Conservation (phyloP, 1,139 yeast genomes). For the Blastobotrys elegans region DNA sequence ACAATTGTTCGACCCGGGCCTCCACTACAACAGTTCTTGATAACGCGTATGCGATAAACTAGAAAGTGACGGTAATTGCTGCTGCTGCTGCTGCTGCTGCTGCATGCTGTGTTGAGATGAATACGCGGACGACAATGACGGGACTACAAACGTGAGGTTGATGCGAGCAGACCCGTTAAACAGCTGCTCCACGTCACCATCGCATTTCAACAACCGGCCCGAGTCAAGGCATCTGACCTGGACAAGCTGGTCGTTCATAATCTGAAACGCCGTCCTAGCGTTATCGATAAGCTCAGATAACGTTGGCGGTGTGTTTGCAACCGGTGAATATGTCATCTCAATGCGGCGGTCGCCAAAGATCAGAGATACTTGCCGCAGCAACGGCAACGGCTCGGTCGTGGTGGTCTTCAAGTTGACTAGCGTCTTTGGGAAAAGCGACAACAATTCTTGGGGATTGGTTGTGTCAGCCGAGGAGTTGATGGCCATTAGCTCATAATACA, state of each 20-base stretch:
- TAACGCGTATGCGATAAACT: neutral
- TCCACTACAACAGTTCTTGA: constrained; percentile 10
- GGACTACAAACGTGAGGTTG: constrained; percentile 3
- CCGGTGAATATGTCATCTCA: constrained; percentile 56
- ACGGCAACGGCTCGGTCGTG: neutral
- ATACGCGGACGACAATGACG: neutral
- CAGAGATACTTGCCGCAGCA: constrained; percentile 36
- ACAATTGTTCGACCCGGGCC: too few species aligned
- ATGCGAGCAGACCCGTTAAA: constrained; percentile 19
- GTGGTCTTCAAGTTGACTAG: neutral
- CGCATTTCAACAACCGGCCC: constrained; percentile 24
- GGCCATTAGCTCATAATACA: constrained; percentile 52
- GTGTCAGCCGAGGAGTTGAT: neutral
- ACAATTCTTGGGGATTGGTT: constrained; percentile 2
- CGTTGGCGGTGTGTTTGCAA: constrained; percentile 60
- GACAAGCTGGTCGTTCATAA: constrained; percentile 38
- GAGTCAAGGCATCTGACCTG: constrained; percentile 29
- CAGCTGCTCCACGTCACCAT: constrained; percentile 33
- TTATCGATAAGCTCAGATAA: constrained; percentile 62
- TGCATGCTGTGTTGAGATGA: neutral
- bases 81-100: constrained; percentile 1
- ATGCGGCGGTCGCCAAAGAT: constrained; percentile 42
- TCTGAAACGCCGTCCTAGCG: constrained; percentile 61
- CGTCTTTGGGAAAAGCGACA: neutral
- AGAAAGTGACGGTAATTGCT: neutral